Conservation (phyloP, 2,329 filamentous ascomycete genomes). For the Penicillium sp. region DNA sequence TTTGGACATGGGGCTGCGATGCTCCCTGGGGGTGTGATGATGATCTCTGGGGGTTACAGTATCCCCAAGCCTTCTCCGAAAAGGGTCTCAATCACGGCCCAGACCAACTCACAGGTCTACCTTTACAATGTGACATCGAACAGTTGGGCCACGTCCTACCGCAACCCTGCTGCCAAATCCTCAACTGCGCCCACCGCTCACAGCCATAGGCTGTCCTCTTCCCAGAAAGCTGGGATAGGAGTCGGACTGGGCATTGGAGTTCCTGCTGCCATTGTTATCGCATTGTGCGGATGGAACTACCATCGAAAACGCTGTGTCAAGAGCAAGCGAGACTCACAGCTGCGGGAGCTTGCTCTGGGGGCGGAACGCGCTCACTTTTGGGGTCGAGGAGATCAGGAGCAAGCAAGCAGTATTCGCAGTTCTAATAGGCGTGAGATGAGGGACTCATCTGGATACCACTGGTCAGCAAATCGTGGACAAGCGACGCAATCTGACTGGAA, state of each 20-base stretch:
- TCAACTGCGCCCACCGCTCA: conserved; percentile 8
- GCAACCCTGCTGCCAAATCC: conserved; percentile 39
- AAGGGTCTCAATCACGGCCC: conserved; percentile 31
- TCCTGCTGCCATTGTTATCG: conserved; percentile 48
- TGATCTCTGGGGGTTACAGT: conserved; percentile 57
- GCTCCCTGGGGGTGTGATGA: conserved; percentile 59
- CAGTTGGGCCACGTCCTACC: conserved; percentile 56
- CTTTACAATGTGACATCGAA: conserved; percentile 62
- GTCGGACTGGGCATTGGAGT: conserved; percentile 64
- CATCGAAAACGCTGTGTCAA: conserved; percentile 46
- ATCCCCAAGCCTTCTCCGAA: conserved; percentile 45
- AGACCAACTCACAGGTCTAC: conserved; percentile 47
- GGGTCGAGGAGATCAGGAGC: conserved; percentile 36
- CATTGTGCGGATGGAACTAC: conserved; percentile 51
- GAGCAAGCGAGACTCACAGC: conserved; percentile 51
- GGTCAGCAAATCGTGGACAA: conserved; percentile 26
- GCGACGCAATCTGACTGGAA: conserved; percentile 24
- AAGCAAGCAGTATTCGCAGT: conserved; percentile 37
- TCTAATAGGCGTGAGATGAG: conserved; percentile 26
- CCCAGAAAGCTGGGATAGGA: conserved; percentile 57
- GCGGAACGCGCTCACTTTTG: conserved; percentile 49
- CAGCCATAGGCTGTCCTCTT: conserved; percentile 26
- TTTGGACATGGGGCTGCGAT: conserved; percentile 61
- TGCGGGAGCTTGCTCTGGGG: conserved; percentile 51
- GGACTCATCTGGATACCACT: conserved; percentile 27